Evolutionary conservation across 192 early-diverging fungal species (phyloP), one percentile per base, ranked within the genome.

Genomic region (Umbelopsis sp.): DNA sequence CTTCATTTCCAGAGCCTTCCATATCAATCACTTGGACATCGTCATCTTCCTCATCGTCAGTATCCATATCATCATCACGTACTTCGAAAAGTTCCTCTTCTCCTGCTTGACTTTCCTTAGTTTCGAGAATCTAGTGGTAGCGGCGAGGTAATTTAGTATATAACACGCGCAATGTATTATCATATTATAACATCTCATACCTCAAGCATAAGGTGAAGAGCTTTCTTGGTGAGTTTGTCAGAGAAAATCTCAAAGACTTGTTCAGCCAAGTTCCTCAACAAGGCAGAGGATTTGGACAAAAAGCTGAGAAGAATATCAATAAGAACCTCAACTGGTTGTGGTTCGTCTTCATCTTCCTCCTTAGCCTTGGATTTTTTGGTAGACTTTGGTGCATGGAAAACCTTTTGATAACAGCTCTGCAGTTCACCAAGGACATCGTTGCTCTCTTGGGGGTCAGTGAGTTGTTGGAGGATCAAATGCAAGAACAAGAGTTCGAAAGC

Each of bases 271-370:
- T 83, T 85, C 36, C 94, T 84, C 62, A 96, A 78, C 12, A 92
- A 70, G 43, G 85, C 84, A 32, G 93, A 95, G 9, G 93, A 90
- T 73, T 92, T 93, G 49, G 92, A 88, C 80, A 99, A 77, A 80
- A 98, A 91, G 71, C 91, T 88, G 67, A 99, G 80, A 56, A 99
- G 78, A 32, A 97, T 92, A 81, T 99, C 97, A 7, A 95, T 83
- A 69, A 99, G 86, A 51, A 99, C 96, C 71, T 98, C 96, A n/a
- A 94, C 86, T 2, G 96, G 95, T 69, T 89, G 81, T 29, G 84
- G 89, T 66, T 91, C 87, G 32, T 88, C 89, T 36, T 87, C 83
- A 0, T 84, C 85, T 3, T 87, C 84, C 0, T 71, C 80, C 10
- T 81, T 79, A 4, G 36, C 70, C 31, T 80, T 69, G 16, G 62